Base-by-base conservation (phyloP, 495 filamentous ascomycete species). In the Penicillium simplicissimum region DNA sequence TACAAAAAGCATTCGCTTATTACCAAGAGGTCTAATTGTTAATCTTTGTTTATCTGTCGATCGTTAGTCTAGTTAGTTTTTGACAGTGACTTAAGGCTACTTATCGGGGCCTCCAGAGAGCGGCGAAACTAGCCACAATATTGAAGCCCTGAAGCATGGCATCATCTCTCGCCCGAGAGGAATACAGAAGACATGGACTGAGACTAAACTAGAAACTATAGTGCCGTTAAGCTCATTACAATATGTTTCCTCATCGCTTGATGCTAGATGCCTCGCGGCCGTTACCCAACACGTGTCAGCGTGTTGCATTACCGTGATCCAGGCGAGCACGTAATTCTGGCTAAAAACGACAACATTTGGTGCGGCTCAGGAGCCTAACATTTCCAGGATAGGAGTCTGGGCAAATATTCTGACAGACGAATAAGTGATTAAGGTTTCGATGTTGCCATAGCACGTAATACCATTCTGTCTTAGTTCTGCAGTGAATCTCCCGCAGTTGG, bases 271-370 rank as follows among this genome's bases (percentile, higher is more conserved):
- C 19, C 31, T 53, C 8, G 19, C 19, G 36, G 37, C 35, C 25
- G 23, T 25, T 55, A 25, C 13, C 33, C 28, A 40, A 57, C 17
- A 58, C 48, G 51, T 35, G 28, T 59, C 6, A 5, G 28, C 28
- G 34, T 57, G 55, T 33, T 48, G 54, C 34, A n/a, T 51, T 40
- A 6, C 19, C 11, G 36, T 45, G 60, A 66, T 69, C 63, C 70
- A 67, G 70, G 72, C 67, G 67, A 78, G 75, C 75, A 78, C 75
- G 75, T 74, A 74, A 78, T 76, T 48, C 13, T 58, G 43, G 38
- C 43, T 61, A 21, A 55, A 59, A 69, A 72, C 66, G 38, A 62
- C 72, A 73, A 70, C 75, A 78, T 75, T 55, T 8, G 2, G 21
- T 13, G 42, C 37, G 9, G 35, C 8, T 37, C 10, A 10, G 52